Percentiles rank a stretch among this genome's conserved stretches.
Evolutionary conservation across 2,329 filamentous ascomycete genomes (phyloP).

Genomic region (Blastomyces gilchristii): DNA sequence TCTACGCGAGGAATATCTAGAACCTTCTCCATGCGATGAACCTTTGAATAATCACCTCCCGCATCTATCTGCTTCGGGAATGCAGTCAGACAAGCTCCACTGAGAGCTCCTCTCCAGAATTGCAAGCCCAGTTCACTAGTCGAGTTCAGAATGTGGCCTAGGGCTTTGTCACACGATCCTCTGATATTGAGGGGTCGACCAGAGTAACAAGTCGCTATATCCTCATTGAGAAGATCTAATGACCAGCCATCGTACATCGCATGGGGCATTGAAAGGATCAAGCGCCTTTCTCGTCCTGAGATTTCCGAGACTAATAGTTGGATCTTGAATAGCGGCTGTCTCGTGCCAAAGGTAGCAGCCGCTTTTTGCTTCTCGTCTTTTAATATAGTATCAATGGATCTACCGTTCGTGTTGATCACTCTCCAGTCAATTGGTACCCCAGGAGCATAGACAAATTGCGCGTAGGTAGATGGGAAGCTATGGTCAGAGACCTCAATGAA

Average conservation of each 20-base stretch:
- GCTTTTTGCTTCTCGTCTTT: conserved; percentile 14
- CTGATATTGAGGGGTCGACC: conserved; percentile 40
- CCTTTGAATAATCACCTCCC: conserved; percentile 10
- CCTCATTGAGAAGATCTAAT: conserved; percentile 59
- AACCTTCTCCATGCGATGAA: conserved; percentile 23
- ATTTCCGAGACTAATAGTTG: conserved; percentile 27
- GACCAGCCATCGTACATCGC: conserved; percentile 88
- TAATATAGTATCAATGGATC: conserved; percentile 20
- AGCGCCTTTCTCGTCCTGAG: conserved; percentile 25
- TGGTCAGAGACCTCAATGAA: conserved; percentile 60
- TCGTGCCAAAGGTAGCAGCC: conserved; percentile 16
- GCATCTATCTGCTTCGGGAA: conserved; percentile 30
- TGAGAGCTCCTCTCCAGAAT: conserved; percentile 66
- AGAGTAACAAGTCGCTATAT: conserved; percentile 57
- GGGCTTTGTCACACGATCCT: conserved; percentile 27
- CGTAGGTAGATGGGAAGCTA: conserved; percentile 44
- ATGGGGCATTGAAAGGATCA: conserved; percentile 67
- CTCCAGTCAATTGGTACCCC: conserved; percentile 28
- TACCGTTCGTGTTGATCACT: conserved; percentile 16
- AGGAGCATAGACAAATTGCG: conserved; percentile 42
- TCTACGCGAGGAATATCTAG: conserved; percentile 28
- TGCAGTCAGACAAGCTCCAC: conserved; percentile 36
- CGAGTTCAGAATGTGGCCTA: conserved; percentile 45
- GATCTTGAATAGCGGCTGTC: conserved; percentile 25
- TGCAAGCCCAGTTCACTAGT: conserved; percentile 37